phyloP scores from a whole-genome alignment of 2,329 filamentous ascomycete genomes.

The Ramichloridium luteum region DNA sequence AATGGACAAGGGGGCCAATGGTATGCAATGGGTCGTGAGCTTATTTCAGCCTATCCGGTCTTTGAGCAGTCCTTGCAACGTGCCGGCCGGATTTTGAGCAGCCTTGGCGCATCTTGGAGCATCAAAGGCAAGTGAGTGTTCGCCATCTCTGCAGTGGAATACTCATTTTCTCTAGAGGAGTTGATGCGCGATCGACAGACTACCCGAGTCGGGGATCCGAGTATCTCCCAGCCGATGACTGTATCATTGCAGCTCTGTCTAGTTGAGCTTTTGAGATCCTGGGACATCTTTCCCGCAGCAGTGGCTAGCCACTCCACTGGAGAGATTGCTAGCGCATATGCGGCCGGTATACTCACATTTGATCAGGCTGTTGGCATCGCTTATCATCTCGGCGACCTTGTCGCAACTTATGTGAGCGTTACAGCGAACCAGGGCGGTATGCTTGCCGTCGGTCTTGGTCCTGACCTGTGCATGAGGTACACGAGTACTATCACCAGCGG shows the following conservation, averaged over 20 bases:
- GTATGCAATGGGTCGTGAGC: conserved; percentile 8
- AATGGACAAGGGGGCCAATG: conserved; percentile 12
- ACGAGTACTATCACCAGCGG: conserved; percentile 8
- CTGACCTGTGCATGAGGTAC: conserved; percentile 14
- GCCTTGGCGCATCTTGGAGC: too few species aligned
- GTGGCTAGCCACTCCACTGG: conserved; percentile 23
- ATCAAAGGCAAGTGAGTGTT: too few species aligned
- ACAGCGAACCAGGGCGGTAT: too few species aligned
- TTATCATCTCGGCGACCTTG: conserved; percentile 12
- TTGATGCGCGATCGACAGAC: too few species aligned
- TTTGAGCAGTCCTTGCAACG: conserved; percentile 2
- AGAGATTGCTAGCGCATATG: conserved; percentile 25
- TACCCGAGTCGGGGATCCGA: conserved; percentile 12
- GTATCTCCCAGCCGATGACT: conserved; percentile 4
- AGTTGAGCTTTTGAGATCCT: conserved; percentile 8
- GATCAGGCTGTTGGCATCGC: conserved; percentile 9
- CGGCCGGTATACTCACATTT: conserved; percentile 14
- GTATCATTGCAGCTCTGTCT: conserved; percentile 10
- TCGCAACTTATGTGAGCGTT: too few species aligned
- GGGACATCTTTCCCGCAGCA: conserved; percentile 11
- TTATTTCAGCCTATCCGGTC: conserved; percentile 12
- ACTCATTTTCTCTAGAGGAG: too few species aligned
- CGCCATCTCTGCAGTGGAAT: too few species aligned
- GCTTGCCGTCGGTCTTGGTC: conserved; percentile 22
- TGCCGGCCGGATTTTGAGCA: not conserved